phyloP scores from a whole-genome alignment of 2,329 filamentous ascomycete species.

The Fusarium sp. region DNA sequence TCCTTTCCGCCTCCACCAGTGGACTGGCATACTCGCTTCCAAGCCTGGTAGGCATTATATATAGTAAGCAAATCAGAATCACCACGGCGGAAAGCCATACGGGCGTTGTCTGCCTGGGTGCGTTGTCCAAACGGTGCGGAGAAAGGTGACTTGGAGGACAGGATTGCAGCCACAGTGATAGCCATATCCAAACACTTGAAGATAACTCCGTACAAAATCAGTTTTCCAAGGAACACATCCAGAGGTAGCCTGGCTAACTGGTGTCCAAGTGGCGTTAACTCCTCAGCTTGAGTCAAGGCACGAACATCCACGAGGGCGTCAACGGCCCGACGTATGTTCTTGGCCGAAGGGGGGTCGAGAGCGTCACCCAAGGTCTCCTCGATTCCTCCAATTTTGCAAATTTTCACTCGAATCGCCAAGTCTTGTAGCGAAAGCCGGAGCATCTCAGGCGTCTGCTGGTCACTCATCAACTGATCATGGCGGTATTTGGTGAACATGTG shows the following conservation, averaged over 20 bases:
- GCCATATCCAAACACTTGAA: constrained; percentile 94
- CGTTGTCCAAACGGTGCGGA: constrained; percentile 87
- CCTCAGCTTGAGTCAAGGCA: constrained; percentile 84
- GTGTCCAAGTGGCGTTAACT: constrained; percentile 86
- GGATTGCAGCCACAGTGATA: constrained; percentile 90
- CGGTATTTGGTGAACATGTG: constrained; percentile 94
- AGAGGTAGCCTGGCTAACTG: constrained; percentile 91
- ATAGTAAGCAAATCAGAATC: constrained; percentile 94
- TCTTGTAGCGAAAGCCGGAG: constrained; percentile 94
- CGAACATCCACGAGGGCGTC: constrained; percentile 95
- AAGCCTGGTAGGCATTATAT: constrained; percentile 93
- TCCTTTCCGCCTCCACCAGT: constrained; percentile 77
- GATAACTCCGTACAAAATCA: constrained; percentile 87
- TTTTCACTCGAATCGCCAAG: constrained; percentile 95
- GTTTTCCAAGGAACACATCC: constrained; percentile 94
- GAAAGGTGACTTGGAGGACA: constrained; percentile 96
- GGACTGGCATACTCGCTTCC: constrained; percentile 85
- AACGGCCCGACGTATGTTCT: constrained; percentile 93
- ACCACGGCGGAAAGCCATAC: constrained; percentile 83
- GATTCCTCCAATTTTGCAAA: constrained; percentile 94
- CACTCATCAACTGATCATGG: constrained; percentile 87
- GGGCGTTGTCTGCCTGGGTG: constrained; percentile 84
- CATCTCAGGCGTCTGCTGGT: constrained; percentile 97
- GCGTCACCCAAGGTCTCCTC: constrained; percentile 91
- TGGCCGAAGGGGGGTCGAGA: constrained; percentile 89